Percentiles rank a stretch among this genome's conserved stretches.
These are phyloP conservation scores for Monilinia fructigena DNA, from an alignment of 2,329 filamentous ascomycete species.

Conservation along the genomic window DNA sequence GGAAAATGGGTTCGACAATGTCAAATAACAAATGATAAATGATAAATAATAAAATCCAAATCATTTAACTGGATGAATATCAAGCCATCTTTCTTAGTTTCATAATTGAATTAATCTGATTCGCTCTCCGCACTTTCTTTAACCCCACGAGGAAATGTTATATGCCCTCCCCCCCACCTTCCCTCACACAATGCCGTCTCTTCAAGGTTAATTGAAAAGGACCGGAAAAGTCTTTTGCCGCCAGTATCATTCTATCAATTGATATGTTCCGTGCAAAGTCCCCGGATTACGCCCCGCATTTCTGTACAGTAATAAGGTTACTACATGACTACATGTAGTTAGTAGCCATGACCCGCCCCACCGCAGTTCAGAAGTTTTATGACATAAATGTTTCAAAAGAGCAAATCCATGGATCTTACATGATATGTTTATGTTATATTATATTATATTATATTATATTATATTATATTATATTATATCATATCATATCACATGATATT, in stretches of 20 bases:
- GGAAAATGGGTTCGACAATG: too few relatives aligned
- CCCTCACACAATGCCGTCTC: too few relatives aligned
- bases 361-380: not conserved
- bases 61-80: too few relatives aligned
- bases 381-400: not conserved
- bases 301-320: not conserved
- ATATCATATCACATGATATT: too few relatives aligned
- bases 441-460: too few relatives aligned
- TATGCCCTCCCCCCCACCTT: too few relatives aligned
- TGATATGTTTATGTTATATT: too few relatives aligned
- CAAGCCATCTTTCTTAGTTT: not conserved
- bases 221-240: slow-evolving; percentile 23
- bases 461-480: too few relatives aligned
- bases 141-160: not conserved
- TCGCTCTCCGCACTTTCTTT: not conserved
- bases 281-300: slow-evolving; percentile 20
- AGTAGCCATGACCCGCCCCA: slow-evolving; percentile 3
- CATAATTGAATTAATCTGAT: slow-evolving; percentile 9
- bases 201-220: too few relatives aligned
- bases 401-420: too few relatives aligned
- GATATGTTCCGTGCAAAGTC: not conserved
- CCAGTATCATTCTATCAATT: not conserved
- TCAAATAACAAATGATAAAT: not conserved
- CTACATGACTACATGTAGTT: too few relatives aligned
- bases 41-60: not conserved